A percentile compares a stretch with the other conserved stretches of the same genome.
These are phyloP conservation scores for Carex littledalei DNA, from an alignment of 176 grass and related monocot genomes.

Conservation along the genomic window DNA sequence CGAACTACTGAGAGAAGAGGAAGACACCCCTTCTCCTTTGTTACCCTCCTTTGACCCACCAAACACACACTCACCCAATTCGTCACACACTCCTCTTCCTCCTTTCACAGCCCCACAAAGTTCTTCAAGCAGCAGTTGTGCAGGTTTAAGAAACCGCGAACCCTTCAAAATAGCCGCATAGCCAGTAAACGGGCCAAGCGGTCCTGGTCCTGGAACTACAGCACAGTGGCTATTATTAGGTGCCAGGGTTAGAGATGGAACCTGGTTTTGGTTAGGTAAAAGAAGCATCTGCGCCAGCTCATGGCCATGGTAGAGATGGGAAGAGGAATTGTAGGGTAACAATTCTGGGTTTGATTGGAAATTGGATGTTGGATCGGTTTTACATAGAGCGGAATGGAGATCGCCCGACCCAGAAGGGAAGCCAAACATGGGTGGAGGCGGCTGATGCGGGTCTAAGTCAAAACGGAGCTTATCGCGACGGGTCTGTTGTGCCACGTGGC, in stretches of 20 bases:
- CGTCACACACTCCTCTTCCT: not conserved
- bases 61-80: not conserved
- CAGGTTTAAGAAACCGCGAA: constrained; percentile 41
- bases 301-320: constrained; percentile 20
- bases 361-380: not conserved
- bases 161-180: constrained; percentile 39
- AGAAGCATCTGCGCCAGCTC: constrained; percentile 24
- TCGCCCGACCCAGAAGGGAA: not conserved
- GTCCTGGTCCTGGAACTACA: not conserved
- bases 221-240: not conserved
- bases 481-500: constrained; percentile 47
- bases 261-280: not conserved
- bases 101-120: constrained; percentile 28
- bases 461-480: constrained; percentile 53
- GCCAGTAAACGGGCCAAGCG: constrained; percentile 48
- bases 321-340: not conserved
- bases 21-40: not conserved
- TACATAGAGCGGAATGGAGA: constrained; percentile 2
- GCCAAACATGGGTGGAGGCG: not conserved
- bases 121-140: constrained; percentile 51
- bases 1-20: constrained; percentile 29
- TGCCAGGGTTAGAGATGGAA: constrained; percentile 5
- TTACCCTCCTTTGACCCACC: not conserved
- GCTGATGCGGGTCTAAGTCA: not conserved
- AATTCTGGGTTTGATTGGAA: constrained; percentile 8